Conservation (phyloP, 1,284 basidiomycete genomes). For the Puccinia hordei region DNA sequence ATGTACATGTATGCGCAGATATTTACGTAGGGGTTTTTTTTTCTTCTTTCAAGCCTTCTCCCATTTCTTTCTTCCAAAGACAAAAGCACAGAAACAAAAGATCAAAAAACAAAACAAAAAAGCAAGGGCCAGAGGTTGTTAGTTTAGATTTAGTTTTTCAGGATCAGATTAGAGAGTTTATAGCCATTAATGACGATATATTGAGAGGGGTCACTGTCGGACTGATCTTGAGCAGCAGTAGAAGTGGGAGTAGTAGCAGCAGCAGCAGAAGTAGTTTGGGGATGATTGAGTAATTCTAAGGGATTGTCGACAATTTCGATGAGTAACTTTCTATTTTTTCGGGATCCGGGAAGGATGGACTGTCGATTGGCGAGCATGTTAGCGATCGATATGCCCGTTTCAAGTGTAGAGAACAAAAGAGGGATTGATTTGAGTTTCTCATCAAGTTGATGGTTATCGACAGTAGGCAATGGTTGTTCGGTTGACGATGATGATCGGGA, state of each 20-base stretch:
- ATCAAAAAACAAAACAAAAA: no score
- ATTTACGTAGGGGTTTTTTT: no score
- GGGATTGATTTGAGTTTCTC: not conserved
- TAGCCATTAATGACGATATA: conserved; percentile 38
- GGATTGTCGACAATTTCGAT: not conserved
- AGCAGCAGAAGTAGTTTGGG: not conserved
- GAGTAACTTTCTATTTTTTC: not conserved
- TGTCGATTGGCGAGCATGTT: not conserved
- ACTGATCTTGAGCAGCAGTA: not conserved
- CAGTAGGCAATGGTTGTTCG: not conserved
- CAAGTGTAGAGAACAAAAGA: not conserved
- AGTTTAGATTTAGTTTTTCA: not conserved
- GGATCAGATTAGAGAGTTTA: not conserved
- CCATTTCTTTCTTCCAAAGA: no score
- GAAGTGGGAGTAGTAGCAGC: no score
- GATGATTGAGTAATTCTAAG: not conserved
- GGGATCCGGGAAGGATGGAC: not conserved
- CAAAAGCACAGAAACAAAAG: no score
- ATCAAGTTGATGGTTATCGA: not conserved
- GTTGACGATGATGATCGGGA: not conserved
- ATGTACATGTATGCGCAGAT: no score
- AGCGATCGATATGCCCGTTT: not conserved
- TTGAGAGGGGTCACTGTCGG: not conserved
- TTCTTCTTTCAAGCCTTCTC: no score
- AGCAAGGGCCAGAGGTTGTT: no score